Evolutionary conservation across 225 moss, liverwort and hornwort genomes (phyloP), one percentile per base, ranked within the genome.

Genomic region (Asterella californica): DNA sequence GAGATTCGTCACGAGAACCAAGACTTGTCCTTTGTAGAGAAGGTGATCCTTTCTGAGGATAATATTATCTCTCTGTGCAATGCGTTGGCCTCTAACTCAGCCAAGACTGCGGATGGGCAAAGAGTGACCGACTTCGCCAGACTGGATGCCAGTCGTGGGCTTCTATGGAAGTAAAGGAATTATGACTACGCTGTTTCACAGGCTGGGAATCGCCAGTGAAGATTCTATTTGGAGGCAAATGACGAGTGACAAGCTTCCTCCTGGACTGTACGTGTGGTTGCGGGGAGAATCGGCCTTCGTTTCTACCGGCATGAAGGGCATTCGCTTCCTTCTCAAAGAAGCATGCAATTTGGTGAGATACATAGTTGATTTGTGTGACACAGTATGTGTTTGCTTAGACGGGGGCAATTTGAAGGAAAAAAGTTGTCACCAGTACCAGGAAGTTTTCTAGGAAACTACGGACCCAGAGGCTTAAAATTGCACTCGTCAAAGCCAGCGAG

Each of bases 311-410:
- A 42, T 42, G 42, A 42, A 0, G 90, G 88, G 15, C 86, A 91
- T 72, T 83, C 90, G 55, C 90, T 88, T 0, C 87, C 42, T 42
- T 42, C 42, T 42, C 42, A 42, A 42, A 42, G 42, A 42, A 42
- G 42, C 7, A 42, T 42, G 91, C 79, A 91, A 90, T 60, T 91
- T 91, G 47, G 85, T 91, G 21, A 59, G 90, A 46, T 90, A 90
- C 48, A 37, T 90, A 42, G 84, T 86, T 2, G 91, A 91, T 7
- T 68, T 91, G 0, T 90, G 90, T 77, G 82, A 84, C 34, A 78
- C 76, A 25, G 87, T 90, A 4, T 83, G 75, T 30, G 65, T 90
- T 2, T 91, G 91, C 75, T 10, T 91, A 61, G 84, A 91, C 64
- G 61, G 69, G 6, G 3, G 30, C 45, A 83, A 83, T 42, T 61